Conservation (phyloP, 2,329 filamentous ascomycete species). For the Ophiostoma australiae region DNA sequence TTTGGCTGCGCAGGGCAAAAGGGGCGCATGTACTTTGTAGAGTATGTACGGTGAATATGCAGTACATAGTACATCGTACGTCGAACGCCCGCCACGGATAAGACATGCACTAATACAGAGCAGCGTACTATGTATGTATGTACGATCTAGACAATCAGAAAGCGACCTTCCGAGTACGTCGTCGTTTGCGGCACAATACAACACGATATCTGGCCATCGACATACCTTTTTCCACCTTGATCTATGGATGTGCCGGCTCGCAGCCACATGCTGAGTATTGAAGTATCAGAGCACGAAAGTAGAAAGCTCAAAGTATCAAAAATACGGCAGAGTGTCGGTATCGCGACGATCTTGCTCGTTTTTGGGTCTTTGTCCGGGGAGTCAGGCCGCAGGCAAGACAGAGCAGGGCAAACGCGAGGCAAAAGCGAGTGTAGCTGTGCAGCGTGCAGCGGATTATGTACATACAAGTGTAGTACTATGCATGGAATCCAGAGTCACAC, state of each 20-base stretch:
- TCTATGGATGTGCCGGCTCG: not conserved
- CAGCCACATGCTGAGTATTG: not conserved
- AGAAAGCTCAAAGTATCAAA: not conserved
- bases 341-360: constrained; percentile 18
- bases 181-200: too few species aligned
- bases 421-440: too few species aligned
- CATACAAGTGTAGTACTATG: too few species aligned
- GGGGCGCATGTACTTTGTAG: too few species aligned
- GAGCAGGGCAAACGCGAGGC: not conserved
- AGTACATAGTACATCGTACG: too few species aligned
- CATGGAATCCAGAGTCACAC: too few species aligned
- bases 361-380: constrained; percentile 15
- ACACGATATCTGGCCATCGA: not conserved
- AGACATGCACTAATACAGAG: too few species aligned
- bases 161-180: constrained; percentile 1
- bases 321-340: too few species aligned
- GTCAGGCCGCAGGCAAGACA: not conserved
- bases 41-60: too few species aligned
- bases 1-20: not conserved
- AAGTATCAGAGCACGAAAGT: not conserved
- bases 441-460: too few species aligned
- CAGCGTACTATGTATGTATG: too few species aligned
- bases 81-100: too few species aligned
- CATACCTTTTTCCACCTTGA: not conserved
- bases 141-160: not conserved